Evolutionary conservation across 2,329 filamentous ascomycete genomes (phyloP).

Genomic region (Coleophoma crateriformis): DNA sequence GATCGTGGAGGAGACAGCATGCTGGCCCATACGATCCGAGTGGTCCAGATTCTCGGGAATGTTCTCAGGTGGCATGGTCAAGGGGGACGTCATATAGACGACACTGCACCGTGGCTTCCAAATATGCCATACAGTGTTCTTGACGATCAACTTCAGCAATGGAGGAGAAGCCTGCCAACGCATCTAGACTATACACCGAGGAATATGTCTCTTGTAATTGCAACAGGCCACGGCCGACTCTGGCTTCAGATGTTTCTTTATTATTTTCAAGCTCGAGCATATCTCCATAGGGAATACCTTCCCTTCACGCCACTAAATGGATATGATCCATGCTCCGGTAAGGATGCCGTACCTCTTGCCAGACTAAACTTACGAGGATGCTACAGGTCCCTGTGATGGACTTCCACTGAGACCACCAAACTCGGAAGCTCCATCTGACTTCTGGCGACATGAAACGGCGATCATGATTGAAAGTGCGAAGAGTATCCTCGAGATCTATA

Average conservation of each 20-base stretch:
- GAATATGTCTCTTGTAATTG: slow-evolving; percentile 1
- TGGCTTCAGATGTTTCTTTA: not conserved
- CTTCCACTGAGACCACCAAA: not conserved
- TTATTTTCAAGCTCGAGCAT: slow-evolving; percentile 2
- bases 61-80: slow-evolving; percentile 1
- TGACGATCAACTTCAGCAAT: not conserved
- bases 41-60: not conserved
- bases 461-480: slow-evolving; percentile 2
- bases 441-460: not conserved
- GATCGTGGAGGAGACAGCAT: not conserved
- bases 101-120: not conserved
- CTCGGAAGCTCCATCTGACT: not conserved
- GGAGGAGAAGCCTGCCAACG: not conserved
- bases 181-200: slow-evolving; percentile 1
- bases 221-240: not conserved
- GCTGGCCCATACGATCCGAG: not conserved
- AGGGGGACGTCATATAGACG: slow-evolving; percentile 1
- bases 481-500: slow-evolving; percentile 1
- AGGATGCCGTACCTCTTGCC: not conserved
- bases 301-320: not conserved
- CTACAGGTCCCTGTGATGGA: slow-evolving; percentile 1
- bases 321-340: slow-evolving; percentile 1
- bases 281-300: slow-evolving; percentile 1
- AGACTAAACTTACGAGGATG: not conserved
- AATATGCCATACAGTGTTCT: slow-evolving; percentile 1